phyloP scores from a whole-genome alignment of 371 early-diverging fungal genomes.

The Sporodiniella umbellata region DNA sequence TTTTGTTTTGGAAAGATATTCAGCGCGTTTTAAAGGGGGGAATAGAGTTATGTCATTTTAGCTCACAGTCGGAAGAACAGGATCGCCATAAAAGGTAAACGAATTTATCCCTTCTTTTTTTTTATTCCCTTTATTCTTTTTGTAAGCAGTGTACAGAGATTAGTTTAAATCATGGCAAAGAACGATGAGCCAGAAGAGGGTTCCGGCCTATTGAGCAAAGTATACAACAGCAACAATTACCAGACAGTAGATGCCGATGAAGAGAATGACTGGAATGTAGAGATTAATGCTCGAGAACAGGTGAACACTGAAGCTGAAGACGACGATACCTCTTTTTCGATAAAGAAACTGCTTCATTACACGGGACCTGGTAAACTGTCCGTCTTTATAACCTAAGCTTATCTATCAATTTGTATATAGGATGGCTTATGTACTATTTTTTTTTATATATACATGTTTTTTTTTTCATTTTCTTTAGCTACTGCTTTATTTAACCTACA shows the following conservation, averaged over 20 bases:
- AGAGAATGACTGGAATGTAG: constrained; percentile 16
- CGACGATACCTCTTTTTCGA: constrained; percentile 26
- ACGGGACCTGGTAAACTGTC: constrained; percentile 53
- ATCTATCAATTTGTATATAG: constrained; percentile 12
- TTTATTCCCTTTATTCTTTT: neutral
- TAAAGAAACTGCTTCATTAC: constrained; percentile 44
- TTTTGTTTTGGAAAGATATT: too few relatives aligned
- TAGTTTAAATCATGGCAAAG: neutral
- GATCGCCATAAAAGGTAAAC: neutral
- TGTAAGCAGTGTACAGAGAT: neutral
- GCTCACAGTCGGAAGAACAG: neutral
- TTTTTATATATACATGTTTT: neutral
- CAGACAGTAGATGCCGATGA: neutral
- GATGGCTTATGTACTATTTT: constrained; percentile 38
- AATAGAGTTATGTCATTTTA: neutral
- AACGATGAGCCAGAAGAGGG: neutral
- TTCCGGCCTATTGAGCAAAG: neutral
- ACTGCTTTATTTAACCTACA: too few relatives aligned
- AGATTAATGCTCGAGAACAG: constrained; percentile 30
- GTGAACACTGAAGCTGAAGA: constrained; percentile 30
- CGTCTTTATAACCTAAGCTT: too few relatives aligned
- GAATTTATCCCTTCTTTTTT: neutral
- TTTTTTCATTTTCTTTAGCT: constrained; percentile 7
- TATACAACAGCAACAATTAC: neutral
- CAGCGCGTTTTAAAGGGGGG: too few relatives aligned